phyloP scores from a whole-genome alignment of 2,329 filamentous ascomycete genomes.

The Clonostachys byssicola region DNA sequence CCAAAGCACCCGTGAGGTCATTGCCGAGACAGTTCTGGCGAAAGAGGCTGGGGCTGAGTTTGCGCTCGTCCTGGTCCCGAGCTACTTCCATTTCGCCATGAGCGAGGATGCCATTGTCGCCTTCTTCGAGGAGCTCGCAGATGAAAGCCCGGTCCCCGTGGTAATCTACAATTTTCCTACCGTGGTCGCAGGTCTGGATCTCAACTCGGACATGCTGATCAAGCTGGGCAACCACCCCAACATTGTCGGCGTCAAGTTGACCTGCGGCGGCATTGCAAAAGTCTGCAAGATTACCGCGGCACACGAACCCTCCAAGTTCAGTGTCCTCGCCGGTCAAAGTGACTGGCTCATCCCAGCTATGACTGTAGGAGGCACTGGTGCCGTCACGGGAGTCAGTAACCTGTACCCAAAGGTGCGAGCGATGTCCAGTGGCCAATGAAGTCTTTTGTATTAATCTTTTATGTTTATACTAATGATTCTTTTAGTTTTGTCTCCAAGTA shows the following conservation, averaged over 20 bases:
- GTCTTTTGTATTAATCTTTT: too few relatives aligned
- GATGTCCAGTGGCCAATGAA: too few relatives aligned
- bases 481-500: conserved; percentile 35
- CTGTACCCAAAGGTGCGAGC: conserved; percentile 50
- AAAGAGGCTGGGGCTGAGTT: conserved; percentile 62
- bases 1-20: conserved; percentile 61
- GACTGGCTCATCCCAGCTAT: conserved; percentile 66
- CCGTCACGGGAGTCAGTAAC: conserved; percentile 61
- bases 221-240: conserved; percentile 54
- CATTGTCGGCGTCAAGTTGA: conserved; percentile 68
- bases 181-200: conserved; percentile 62
- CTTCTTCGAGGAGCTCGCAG: conserved; percentile 58
- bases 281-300: conserved; percentile 54
- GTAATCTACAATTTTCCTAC: conserved; percentile 72
- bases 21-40: conserved; percentile 60
- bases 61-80: conserved; percentile 64
- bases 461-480: neutral
- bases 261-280: conserved; percentile 72
- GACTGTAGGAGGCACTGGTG: conserved; percentile 52
- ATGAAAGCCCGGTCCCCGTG: conserved; percentile 55
- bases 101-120: conserved; percentile 52
- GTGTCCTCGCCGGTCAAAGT: conserved; percentile 65
- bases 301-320: conserved; percentile 52
- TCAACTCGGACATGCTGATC: conserved; percentile 62
- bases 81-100: conserved; percentile 66